Evolutionary conservation across 192 early-diverging fungal genomes (phyloP).

Genomic region (Backusella circina): DNA sequence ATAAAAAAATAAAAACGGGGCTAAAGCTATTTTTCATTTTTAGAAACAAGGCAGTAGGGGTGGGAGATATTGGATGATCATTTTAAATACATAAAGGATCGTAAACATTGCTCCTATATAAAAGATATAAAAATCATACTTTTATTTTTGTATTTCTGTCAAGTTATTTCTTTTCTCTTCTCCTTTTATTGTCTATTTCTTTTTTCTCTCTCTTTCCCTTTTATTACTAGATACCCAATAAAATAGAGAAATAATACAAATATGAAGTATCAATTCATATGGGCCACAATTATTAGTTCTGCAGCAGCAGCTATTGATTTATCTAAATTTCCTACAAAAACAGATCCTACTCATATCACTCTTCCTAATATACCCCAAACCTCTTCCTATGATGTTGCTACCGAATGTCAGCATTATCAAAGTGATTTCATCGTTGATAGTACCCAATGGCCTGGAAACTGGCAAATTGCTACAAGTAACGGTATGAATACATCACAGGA

Average conservation of each 20-base stretch:
- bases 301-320: background rate
- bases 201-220: background rate
- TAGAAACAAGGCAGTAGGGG: background rate
- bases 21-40: background rate
- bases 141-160: background rate
- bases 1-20: background rate
- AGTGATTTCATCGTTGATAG: constrained; percentile 9
- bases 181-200: background rate
- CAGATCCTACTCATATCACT: constrained; percentile 25
- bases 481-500: constrained; percentile 34
- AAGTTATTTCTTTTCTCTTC: background rate
- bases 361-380: constrained; percentile 32
- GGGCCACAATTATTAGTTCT: background rate
- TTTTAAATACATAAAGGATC: background rate
- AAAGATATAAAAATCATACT: background rate
- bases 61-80: background rate
- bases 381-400: constrained; percentile 23
- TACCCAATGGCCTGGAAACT: constrained; percentile 23
- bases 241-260: background rate
- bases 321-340: constrained; percentile 2
- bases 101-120: background rate
- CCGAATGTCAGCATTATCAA: constrained; percentile 23
- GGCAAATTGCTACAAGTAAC: constrained; percentile 27
- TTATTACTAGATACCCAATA: background rate
- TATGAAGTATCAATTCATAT: background rate